Percentiles rank a stretch among this genome's conserved stretches.
These are phyloP conservation scores for Parasarocladium wereldwijsianum DNA, from an alignment of 2,329 filamentous ascomycete genomes.

Conservation along the genomic window DNA sequence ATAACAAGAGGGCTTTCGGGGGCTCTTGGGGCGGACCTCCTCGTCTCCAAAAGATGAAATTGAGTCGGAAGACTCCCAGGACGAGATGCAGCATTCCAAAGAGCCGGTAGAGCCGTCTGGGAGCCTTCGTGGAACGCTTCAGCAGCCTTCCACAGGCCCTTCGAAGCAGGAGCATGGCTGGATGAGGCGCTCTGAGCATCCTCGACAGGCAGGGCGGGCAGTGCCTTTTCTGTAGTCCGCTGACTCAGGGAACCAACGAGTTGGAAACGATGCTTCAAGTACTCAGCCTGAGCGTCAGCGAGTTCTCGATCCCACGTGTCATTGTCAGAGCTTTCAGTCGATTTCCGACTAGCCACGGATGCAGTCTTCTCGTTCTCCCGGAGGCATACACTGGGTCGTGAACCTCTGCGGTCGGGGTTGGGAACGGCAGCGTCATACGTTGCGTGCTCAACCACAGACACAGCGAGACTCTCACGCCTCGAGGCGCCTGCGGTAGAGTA, in stretches of 20 bases:
- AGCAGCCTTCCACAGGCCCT: too few relatives aligned
- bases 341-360: slow-evolving; percentile 1
- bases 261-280: slow-evolving; percentile 3
- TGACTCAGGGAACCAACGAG: slow-evolving; percentile 1
- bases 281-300: slow-evolving; percentile 3
- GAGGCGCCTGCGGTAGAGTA: slow-evolving; percentile 27
- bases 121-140: too few relatives aligned
- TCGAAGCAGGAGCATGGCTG: too few relatives aligned
- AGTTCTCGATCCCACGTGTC: slow-evolving; percentile 3
- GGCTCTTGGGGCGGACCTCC: too few relatives aligned
- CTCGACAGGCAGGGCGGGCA: too few relatives aligned
- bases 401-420: slow-evolving; percentile 1
- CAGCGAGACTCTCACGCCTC: slow-evolving; percentile 11
- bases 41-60: too few relatives aligned
- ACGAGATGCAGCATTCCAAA: too few relatives aligned
- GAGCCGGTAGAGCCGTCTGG: too few relatives aligned
- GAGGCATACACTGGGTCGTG: slow-evolving; percentile 1
- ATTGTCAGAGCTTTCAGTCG: background rate
- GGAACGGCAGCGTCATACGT: background rate
- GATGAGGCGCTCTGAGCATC: too few relatives aligned
- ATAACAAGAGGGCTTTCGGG: too few relatives aligned
- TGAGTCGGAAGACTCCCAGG: too few relatives aligned
- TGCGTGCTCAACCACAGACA: slow-evolving; percentile 4
- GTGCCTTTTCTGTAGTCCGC: slow-evolving; percentile 1
- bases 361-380: slow-evolving; percentile 1